phyloP scores from a whole-genome alignment of 108 stramenopile species.

The Fragilaria crotonensis region DNA sequence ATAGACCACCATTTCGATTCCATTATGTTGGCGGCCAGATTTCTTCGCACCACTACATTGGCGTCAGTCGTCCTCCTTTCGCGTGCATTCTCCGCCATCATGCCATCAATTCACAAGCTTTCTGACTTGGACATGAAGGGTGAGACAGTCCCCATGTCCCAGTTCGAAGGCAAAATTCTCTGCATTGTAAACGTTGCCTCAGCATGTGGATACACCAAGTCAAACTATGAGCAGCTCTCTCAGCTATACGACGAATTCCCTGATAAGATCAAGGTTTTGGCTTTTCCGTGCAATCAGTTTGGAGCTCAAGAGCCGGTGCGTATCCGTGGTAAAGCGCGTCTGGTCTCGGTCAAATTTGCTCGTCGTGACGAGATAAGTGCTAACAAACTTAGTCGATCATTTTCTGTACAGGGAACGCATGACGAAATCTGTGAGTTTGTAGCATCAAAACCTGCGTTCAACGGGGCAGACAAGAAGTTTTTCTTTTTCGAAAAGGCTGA shows the following conservation, averaged over 20 bases:
- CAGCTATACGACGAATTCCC: slow-evolving; percentile 46
- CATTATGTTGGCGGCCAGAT: too few species aligned
- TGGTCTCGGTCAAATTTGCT: slow-evolving; percentile 56
- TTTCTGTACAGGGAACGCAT: slow-evolving; percentile 44
- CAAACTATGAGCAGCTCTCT: slow-evolving; percentile 37
- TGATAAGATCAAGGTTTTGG: slow-evolving; percentile 50
- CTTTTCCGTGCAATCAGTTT: slow-evolving; percentile 82
- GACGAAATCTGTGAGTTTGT: slow-evolving; percentile 60
- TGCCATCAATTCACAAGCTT: slow-evolving; percentile 35
- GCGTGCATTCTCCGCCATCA: background rate
- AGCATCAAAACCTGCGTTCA: slow-evolving; percentile 22
- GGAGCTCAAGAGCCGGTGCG: slow-evolving; percentile 64
- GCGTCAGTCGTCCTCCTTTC: too few species aligned
- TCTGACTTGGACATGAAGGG: slow-evolving; percentile 43
- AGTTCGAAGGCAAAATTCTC: slow-evolving; percentile 48
- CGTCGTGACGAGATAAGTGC: too few species aligned
- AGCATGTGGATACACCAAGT: slow-evolving; percentile 41
- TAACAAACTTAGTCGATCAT: too few species aligned
- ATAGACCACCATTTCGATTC: too few species aligned
- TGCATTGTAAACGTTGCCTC: slow-evolving; percentile 75
- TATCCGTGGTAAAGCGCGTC: slow-evolving; percentile 13
- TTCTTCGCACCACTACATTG: too few species aligned
- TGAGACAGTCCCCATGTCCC: slow-evolving; percentile 36
- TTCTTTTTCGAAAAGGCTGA: slow-evolving; percentile 70
- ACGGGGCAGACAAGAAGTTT: slow-evolving; percentile 38